Base-by-base conservation (phyloP, 1,284 basidiomycete genomes). In the Cryptococcus sp. region DNA sequence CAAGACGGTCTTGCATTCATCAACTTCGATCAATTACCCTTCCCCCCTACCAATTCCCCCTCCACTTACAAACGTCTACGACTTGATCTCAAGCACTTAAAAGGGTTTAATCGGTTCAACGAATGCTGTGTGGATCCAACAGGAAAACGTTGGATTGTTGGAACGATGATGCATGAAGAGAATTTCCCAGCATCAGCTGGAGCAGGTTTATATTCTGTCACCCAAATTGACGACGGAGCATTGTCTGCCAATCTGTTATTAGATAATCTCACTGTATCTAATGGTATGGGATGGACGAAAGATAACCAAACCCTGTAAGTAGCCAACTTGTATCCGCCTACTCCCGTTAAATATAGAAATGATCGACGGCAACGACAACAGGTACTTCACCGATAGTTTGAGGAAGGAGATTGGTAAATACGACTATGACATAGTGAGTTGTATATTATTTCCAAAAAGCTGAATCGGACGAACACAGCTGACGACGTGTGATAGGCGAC, bases 351-450 rank as follows among this genome's bases (percentile, higher is more conserved):
- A 38, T 41, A 15, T 41, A 38, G 29, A 39, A 19, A 8, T 29
- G 20, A 41, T 16, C 10, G 23, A 25, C 11, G n/a, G 16, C 34
- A 39, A 41, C 10, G 7, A 20, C 22, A 23, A 22, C 43, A 64
- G 62, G 59, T 66, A 66, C 55, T 63, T 64, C 43, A 66, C 63
- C 41, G 67, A 68, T 45, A 60, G 57, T 23, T 63, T 61, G 62
- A 52, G 59, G 16, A 46, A 46, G 23, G 62, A 64, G 44, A 68
- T 68, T 48, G 29, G 46, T 2, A 38, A 16, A 4, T 68, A 63
- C 54, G 66, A 68, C 50, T 68, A 64, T 44, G 57, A 65, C 50
- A 17, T 61, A 3, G 62, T 57, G 40, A 40, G 59, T 34, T 34
- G 29, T 34, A 2, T 57, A 16, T 13, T 19, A 22, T 40, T 20